Evolutionary conservation across 306 rosid genomes (phyloP).

Genomic region (Adenanthera pavonina): DNA sequence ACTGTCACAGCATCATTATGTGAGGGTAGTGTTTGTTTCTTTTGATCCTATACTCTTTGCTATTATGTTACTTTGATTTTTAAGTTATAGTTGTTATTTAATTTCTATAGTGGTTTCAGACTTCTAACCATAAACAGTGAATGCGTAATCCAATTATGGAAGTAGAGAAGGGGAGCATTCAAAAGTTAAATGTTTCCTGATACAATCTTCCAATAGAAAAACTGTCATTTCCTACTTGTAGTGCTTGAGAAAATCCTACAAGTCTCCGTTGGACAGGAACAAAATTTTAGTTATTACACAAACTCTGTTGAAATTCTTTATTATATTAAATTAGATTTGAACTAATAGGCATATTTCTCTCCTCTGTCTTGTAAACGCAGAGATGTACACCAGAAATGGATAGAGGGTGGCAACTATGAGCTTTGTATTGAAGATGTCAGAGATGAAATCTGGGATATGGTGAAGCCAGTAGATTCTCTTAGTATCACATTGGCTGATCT

Average conservation of each 20-base stretch:
- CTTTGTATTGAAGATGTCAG: slow-evolving; percentile 96
- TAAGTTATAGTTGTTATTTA: not conserved
- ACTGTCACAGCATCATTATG: slow-evolving; percentile 19
- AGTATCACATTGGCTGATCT: slow-evolving; percentile 79
- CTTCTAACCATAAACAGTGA: slow-evolving; percentile 28
- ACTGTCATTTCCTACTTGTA: slow-evolving; percentile 85
- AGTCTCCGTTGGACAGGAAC: slow-evolving; percentile 75
- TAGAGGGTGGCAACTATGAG: slow-evolving; percentile 98
- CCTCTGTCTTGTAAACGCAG: slow-evolving; percentile 51
- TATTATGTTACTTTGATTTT: not conserved
- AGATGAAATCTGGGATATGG: slow-evolving; percentile 99
- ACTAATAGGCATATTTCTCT: not conserved
- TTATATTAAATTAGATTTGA: slow-evolving; percentile 10
- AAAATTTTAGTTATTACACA: slow-evolving; percentile 27
- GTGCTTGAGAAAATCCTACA: slow-evolving; percentile 65
- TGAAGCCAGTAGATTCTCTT: slow-evolving; percentile 84
- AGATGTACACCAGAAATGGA: slow-evolving; percentile 99
- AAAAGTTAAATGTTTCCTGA: slow-evolving; percentile 75
- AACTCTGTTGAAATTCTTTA: not conserved
- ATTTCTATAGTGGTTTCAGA: not conserved
- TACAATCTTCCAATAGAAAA: slow-evolving; percentile 79
- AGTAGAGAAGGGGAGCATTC: slow-evolving; percentile 94
- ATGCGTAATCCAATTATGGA: slow-evolving; percentile 52
- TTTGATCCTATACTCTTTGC: not conserved
- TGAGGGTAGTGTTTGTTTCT: slow-evolving; percentile 8